Evolutionary conservation across 352 stramenopile genomes (phyloP), one percentile per base, ranked within the genome.

Genomic region (Phytopythium vexans): DNA sequence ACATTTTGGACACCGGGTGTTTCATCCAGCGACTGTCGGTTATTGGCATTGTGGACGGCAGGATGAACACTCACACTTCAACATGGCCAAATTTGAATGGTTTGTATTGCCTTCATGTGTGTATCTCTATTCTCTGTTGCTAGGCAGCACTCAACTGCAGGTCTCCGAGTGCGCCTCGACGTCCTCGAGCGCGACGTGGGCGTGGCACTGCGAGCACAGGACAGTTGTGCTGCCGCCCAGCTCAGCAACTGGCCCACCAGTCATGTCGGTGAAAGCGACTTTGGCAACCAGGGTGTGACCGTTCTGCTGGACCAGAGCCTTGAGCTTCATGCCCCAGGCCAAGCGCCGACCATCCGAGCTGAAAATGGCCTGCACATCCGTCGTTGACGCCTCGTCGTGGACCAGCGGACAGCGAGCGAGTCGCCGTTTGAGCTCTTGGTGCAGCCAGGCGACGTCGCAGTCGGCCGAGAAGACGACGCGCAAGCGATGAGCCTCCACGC

Each of bases 91-190:
- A 27, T 27, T 2, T 27, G 21, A 27, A 27, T 27, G 21, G 21
- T 27, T 27, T 27, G 21, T 27, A 2, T 27, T 27, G 21, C 2
- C 21, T 2, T 27, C 2, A 27, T 27, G 21, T n/a, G 1, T 51
- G 3, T 12, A 33, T 10, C 41, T 52, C 2, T 52, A 54, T 10
- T 41, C 38, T 15, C 32, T 10, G n/a, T 3, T 41, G 36, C 6
- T 58, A 39, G 46, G 8, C n/a, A 33, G 16, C 7, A 8, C 7
- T 60, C 50, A 72, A 21, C 32, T 74, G 49, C 72, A 82, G 3
- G 38, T 44, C 15, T 79, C 72, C 3, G 72, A 73, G 36, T 79
- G 72, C 5, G 35, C 10, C 52, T 82, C 69, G 1, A 74, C 64
- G 15, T 68, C 58, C 3, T 62, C 64, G 3, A 79, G 31, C 12